Base-by-base conservation (phyloP, 345 rosid species). In the Euclidium syriacum region DNA sequence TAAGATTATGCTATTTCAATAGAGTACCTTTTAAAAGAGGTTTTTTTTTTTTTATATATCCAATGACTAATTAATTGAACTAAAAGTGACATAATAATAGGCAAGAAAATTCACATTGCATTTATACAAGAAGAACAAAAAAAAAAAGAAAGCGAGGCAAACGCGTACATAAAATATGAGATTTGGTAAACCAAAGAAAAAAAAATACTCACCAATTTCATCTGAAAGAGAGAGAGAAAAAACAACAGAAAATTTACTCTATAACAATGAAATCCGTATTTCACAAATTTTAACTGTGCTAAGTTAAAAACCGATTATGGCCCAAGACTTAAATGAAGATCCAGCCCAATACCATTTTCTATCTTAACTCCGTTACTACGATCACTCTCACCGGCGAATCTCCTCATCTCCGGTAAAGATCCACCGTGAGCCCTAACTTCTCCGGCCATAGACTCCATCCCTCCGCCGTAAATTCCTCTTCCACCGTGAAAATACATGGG, bases 281-380 rank as follows among this genome's bases (percentile, higher is more conserved):
- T 43, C 12, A 41, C 51, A 59, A 25, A 39, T 53, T 16, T 61
- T 30, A 1, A 7, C 3, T 7, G 38, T 29, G 48, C 69, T 23
- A 1, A 23, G 3, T 10, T 2, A 19, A 46, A 41, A 18, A 34
- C 51, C 2, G 16, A 36, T 77, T 38, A 83, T n/a, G 88, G 86
- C 64, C 90, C 85, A 36, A 87, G 89, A 61, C 97, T 75, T 26
- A 90, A 83, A 65, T 87, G 95, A 43, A 90, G 81, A 67, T 90
- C 85, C 63, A 90, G 69, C 54, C 87, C 89, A 70, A 87, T 65
- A 14, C 75, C 75, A 59, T 77, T 78, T 53, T 87, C 83, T 19
- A 73, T 49, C 49, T 62, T 75, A 9, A 68, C 61, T 43, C 83
- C 81, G 16, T 60, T 61, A 46, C 26, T 50, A 15, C 41, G 58